phyloP scores from a whole-genome alignment of 306 rosid species.

The Cucumis hystrix region DNA sequence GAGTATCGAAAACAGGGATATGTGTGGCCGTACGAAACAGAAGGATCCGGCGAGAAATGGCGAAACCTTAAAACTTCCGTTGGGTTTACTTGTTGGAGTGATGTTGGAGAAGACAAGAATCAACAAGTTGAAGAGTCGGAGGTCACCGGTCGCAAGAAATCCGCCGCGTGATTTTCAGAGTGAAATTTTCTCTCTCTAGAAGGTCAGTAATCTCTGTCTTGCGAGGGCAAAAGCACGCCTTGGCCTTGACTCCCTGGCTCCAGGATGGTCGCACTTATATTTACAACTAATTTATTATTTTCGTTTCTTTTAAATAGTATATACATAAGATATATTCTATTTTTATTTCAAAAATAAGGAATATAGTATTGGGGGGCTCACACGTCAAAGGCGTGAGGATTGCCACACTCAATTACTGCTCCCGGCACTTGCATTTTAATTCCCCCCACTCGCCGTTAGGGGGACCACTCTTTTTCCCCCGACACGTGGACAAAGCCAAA shows the following conservation, averaged over 20 bases:
- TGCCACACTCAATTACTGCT: conserved; percentile 3
- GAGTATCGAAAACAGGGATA: background rate
- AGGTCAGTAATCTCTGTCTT: conserved; percentile 15
- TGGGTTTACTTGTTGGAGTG: background rate
- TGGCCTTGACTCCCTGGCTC: conserved; percentile 21
- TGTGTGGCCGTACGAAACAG: background rate
- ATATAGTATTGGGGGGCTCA: background rate
- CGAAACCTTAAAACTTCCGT: background rate
- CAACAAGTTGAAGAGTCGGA: background rate
- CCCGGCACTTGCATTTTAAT: background rate
- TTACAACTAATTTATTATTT: conserved; percentile 8
- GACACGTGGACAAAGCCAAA: background rate
- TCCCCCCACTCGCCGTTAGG: background rate
- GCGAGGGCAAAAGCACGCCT: conserved; percentile 35
- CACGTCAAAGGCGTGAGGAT: background rate
- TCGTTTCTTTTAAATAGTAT: background rate
- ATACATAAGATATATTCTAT: background rate
- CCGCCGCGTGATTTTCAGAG: background rate
- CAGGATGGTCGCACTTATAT: conserved; percentile 1
- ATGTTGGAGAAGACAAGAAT: background rate
- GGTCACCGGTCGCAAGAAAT: background rate
- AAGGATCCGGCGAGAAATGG: background rate
- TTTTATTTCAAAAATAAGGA: background rate
- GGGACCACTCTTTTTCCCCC: background rate
- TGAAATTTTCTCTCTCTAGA: conserved; percentile 4